Base-by-base conservation (phyloP, 257 asterid genomes). In the Thymus mandschuricus region DNA sequence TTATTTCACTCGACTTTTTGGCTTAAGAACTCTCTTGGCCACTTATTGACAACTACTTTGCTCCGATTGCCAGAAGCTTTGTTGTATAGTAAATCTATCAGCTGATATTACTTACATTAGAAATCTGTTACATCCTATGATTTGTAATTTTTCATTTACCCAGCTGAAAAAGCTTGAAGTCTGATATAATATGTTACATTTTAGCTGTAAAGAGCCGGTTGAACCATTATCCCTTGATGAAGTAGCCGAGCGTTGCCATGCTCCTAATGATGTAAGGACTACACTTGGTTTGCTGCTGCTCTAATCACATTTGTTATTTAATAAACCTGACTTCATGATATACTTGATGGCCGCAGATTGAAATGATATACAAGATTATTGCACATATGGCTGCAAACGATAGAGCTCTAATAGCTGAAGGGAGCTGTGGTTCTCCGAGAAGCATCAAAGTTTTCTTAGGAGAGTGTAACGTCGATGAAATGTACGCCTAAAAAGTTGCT, bases 341-440 rank as follows among this genome's bases (percentile, higher is more conserved):
- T 50, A 28, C 48, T 52, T 31, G 51, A 21, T 80, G 60, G 33
- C 78, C 73, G 80, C 98, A 95, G 99, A 88, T 95, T 79, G 99
- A 95, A 75, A 95, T 95, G 98, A 95, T 95, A 54, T 92, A 89
- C 71, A 95, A 95, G 94, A 92, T 95, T 33, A 78, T 95, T 5
- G 89, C 92, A 0, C 99, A 95, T 82, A 89, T 95, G 96, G 92
- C 99, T 71, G 97, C 99, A 49, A 95, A 95, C 59, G 98, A 92
- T 77, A 88, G 99, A 92, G 99, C 98, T 74, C 87, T 95, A 44
- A 89, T 95, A 12, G 98, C 90, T 9, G 99, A 95, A 87, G 99
- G 99, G 48, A 87, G 83, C 61, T 95, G 99, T 65, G 99, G 99
- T 71, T 87, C 98, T 4, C 98, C 99, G 9, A 73, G 96, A 60